Base-by-base conservation (phyloP, 225 moss, liverwort and hornwort species). In the Climacium dendroides region DNA sequence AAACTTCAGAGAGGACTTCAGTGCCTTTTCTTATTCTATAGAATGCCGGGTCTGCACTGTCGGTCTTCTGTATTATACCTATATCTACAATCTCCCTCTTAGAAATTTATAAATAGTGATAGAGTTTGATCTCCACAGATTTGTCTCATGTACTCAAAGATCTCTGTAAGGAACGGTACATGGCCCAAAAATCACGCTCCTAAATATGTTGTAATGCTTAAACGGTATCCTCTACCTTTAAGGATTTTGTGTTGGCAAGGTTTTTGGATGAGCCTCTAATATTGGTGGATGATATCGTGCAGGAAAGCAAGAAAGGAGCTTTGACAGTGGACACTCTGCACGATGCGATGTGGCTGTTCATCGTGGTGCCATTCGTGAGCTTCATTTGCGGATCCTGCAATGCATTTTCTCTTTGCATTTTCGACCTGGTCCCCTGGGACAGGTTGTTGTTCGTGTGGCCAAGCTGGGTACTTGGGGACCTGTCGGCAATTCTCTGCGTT, bases 311-410 rank as follows among this genome's bases (percentile, higher is more conserved):
- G 85, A 96, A 94, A 79, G 96, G 98, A 81, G 91, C 95, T 34
- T 87, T 94, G 48, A 96, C 98, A 85, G 84, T 98, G 72, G 96
- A 96, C 90, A 98, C 98, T 20, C 86, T 98, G 43, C 98, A 96
- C 83, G 98, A 98, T 90, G 98, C 95, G 41, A 96, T 98, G 98
- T 98, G 96, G 98, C 89, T 98, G 32, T 98, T 98, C 60, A 89
- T 96, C 47, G 96, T 95, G 57, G 95, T 96, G 74, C 96, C 96
- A 59, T 86, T 94, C 11, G 94, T 93, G 86, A 96, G 93, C 91
- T 96, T 96, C 85, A 61, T 94, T 35, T 92, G 89, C 79, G 96
- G 98, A 65, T 92, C 98, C 53, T 93, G 95, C 87, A 96, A 91
- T 90, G 96, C 95, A 9, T 90, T 98, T 72, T 80, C 93, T 18